phyloP scores from a whole-genome alignment of 352 stramenopile species.

The Peronospora tabacina region DNA sequence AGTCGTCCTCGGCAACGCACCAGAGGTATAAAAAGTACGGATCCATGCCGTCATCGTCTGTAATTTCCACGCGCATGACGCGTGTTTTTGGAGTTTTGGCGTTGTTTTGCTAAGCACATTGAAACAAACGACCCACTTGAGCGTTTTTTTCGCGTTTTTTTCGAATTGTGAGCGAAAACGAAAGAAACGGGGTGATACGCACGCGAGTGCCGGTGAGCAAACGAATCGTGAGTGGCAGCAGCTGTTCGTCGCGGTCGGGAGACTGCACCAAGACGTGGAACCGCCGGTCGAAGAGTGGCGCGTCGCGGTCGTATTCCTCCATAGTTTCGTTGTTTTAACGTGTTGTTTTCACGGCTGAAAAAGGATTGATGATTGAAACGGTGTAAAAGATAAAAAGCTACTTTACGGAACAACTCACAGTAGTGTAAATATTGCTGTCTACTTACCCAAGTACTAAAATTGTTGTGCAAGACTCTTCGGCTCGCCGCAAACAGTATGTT shows the following conservation, averaged over 20 bases:
- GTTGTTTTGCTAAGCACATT: conserved; percentile 47
- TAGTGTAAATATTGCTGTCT: too few relatives aligned
- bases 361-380: too few relatives aligned
- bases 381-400: too few relatives aligned
- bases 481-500: too few relatives aligned
- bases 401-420: too few relatives aligned
- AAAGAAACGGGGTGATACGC: conserved; percentile 6
- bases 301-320: conserved; percentile 74
- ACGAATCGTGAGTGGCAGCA: conserved; percentile 63
- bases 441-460: too few relatives aligned
- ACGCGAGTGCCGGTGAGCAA: conserved; percentile 70
- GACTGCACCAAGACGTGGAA: conserved; percentile 82
- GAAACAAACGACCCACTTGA: too few relatives aligned
- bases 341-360: too few relatives aligned
- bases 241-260: conserved; percentile 71
- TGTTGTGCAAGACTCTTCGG: too few relatives aligned
- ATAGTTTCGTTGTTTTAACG: conserved; percentile 19
- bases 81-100: conserved; percentile 78
- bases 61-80: conserved; percentile 90
- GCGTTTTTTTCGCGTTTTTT: not conserved
- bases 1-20: conserved; percentile 92
- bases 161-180: too few relatives aligned
- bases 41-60: conserved; percentile 86
- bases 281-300: conserved; percentile 75
- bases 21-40: conserved; percentile 90